These are phyloP conservation scores for Pugionium dolabratum DNA, from an alignment of 345 rosid species.

Conservation along the genomic window DNA sequence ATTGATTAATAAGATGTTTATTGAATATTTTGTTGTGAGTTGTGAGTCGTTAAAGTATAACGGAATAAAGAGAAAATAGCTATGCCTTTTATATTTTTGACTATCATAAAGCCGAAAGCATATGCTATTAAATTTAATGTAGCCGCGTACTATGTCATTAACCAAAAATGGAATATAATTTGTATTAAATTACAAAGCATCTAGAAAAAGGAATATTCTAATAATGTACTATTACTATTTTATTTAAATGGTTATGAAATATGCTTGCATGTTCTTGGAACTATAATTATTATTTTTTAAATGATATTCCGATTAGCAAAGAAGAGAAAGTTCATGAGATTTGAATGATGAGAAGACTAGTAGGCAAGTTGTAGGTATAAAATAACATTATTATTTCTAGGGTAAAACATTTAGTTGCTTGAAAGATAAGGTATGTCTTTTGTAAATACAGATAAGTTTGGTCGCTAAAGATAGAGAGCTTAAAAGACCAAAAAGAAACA, in stretches of 20 bases:
- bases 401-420: constrained; percentile 35
- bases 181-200: constrained; percentile 35
- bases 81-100: constrained; percentile 16
- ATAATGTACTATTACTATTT: constrained; percentile 3
- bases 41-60: constrained; percentile 34
- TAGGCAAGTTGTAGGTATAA: constrained; percentile 38
- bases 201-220: constrained; percentile 19
- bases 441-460: constrained; percentile 29
- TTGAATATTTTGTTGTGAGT: constrained; percentile 16
- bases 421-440: constrained; percentile 33
- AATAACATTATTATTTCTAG: constrained; percentile 28
- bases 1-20: constrained; percentile 10
- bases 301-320: constrained; percentile 25
- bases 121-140: constrained; percentile 22
- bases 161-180: constrained; percentile 28
- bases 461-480: constrained; percentile 16
- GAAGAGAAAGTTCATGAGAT: constrained; percentile 15
- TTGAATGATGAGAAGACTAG: constrained; percentile 26
- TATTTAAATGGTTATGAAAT: constrained; percentile 7
- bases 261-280: constrained; percentile 38
- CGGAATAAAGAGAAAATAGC: constrained; percentile 40
- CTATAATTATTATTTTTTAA: constrained; percentile 21
- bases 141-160: constrained; percentile 26
- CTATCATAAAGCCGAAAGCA: constrained; percentile 25
- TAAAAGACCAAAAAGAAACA: constrained; percentile 10